Percentiles rank a stretch among this genome's conserved stretches.
Evolutionary conservation across 2,329 filamentous ascomycete genomes (phyloP).

Genomic region (Cladosporium sp.): DNA sequence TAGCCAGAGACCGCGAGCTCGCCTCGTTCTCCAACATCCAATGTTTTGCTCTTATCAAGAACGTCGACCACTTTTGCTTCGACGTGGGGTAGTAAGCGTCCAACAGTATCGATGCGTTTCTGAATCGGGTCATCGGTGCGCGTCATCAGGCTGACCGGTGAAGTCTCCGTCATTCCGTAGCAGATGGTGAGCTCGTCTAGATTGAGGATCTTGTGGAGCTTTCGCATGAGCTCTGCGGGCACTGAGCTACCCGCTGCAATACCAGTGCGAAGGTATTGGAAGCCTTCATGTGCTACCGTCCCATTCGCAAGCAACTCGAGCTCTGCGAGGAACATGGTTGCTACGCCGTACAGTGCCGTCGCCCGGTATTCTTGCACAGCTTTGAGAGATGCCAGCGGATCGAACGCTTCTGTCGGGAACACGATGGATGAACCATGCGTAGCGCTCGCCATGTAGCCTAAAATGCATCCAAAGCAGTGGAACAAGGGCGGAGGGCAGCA

Average conservation of each 20-base stretch:
- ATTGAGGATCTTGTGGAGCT: slow-evolving; percentile 69
- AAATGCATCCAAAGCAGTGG: slow-evolving; percentile 80
- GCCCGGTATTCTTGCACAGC: slow-evolving; percentile 60
- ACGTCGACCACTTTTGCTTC: slow-evolving; percentile 71
- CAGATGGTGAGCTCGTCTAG: slow-evolving; percentile 83
- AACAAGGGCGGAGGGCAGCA: slow-evolving; percentile 58
- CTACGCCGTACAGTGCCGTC: slow-evolving; percentile 78
- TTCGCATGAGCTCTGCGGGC: slow-evolving; percentile 74
- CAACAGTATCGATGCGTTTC: slow-evolving; percentile 72
- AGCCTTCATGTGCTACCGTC: slow-evolving; percentile 46
- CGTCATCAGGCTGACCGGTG: slow-evolving; percentile 73
- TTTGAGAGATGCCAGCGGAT: slow-evolving; percentile 66
- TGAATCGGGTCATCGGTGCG: slow-evolving; percentile 68
- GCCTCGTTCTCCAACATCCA: slow-evolving; percentile 65
- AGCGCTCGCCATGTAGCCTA: slow-evolving; percentile 95
- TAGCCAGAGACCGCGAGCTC: slow-evolving; percentile 84
- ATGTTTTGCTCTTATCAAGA: slow-evolving; percentile 51
- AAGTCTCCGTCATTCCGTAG: slow-evolving; percentile 95
- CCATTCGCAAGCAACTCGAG: slow-evolving; percentile 62
- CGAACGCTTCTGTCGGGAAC: slow-evolving; percentile 82
- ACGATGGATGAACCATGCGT: slow-evolving; percentile 78
- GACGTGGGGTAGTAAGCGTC: slow-evolving; percentile 79
- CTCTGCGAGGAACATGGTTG: slow-evolving; percentile 91
- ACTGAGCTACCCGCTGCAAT: slow-evolving; percentile 87
- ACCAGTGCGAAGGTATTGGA: slow-evolving; percentile 72